Evolutionary conservation across 768 basidiomycete genomes (phyloP), one percentile per base, ranked within the genome.

Genomic region (Boletus edulis): DNA sequence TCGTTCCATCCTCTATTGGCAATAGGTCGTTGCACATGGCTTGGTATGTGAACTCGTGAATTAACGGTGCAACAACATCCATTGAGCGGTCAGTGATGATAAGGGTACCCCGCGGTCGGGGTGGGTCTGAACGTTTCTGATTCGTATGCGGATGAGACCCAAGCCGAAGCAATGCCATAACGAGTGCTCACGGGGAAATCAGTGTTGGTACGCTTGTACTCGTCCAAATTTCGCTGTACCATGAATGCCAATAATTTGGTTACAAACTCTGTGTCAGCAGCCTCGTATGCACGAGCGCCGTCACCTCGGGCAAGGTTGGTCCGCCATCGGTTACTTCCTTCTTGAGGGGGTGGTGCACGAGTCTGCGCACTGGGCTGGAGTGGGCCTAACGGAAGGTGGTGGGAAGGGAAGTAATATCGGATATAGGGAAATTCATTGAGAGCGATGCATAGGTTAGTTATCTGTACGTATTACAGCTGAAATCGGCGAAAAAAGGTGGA

Each of bases 11-110:
- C 52, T 93, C 82, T 49, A 99, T 91, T 17, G 87, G 87, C 6
- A 99, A 78, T 18, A 99, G 72, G 70, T 99, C 97, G 62, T 94
- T 94, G 46, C 89, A 89, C 97, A 99, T 99, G 0, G 97, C 96
- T 72, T 98, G 97, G 71, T 98, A 99, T 20, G 96, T 98, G 67
- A 99, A 99, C 67, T 98, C 97, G 68, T 99, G 97, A 35, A 97
- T 68, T 56, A 98, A 82, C 2, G 97, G 97, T 3, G 93, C 88
- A 24, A 89, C 67, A 63, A 86, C 85, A 71, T 99, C 97, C 88
- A 99, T 93, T 4, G 94, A 82, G n/a, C 97, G 86, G 72, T 99
- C 97, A 5, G 94, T 95, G 56, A 99, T 88, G 65, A 98, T 80
- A 38, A 98, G 75, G 15, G 92, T 89, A 4, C 82, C 86, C 53